These are phyloP conservation scores for Trichodelitschia bisporula DNA, from an alignment of 495 filamentous ascomycete species.

Conservation along the genomic window DNA sequence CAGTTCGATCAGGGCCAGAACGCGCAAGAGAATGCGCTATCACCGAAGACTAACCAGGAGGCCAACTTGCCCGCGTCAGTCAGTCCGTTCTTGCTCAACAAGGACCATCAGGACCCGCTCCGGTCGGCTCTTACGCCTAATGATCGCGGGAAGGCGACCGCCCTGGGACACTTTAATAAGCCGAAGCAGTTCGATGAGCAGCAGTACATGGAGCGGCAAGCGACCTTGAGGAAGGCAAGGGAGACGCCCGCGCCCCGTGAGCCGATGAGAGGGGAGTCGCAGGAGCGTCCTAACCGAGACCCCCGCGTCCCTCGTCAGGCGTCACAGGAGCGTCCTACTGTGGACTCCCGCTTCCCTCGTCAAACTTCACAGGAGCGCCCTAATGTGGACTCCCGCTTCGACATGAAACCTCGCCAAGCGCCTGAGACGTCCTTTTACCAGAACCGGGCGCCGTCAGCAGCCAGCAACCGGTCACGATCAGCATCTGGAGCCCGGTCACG, in stretches of 20 bases:
- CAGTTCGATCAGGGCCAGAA: no score
- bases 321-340: no score
- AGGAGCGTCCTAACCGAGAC: no score
- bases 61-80: slow-evolving; percentile 35
- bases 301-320: no score
- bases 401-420: no score
- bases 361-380: no score
- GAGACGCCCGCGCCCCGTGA: slow-evolving; percentile 17
- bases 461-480: background rate
- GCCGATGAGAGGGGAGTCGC: no score
- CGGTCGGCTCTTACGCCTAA: slow-evolving; percentile 39
- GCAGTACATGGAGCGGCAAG: slow-evolving; percentile 58
- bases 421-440: no score
- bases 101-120: slow-evolving; percentile 31
- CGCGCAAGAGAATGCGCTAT: slow-evolving; percentile 6
- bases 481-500: background rate
- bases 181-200: slow-evolving; percentile 59
- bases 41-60: slow-evolving; percentile 18
- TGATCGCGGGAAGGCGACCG: slow-evolving; percentile 67
- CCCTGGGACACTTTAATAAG: slow-evolving; percentile 63
- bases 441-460: no score
- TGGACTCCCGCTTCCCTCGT: no score
- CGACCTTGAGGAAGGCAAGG: slow-evolving; percentile 48
- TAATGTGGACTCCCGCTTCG: no score
- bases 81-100: slow-evolving; percentile 50